A percentile compares a stretch with the other conserved stretches of the same genome.
phyloP scores from a whole-genome alignment of 129 eudicot species.

The Helichrysum umbraculigerum region DNA sequence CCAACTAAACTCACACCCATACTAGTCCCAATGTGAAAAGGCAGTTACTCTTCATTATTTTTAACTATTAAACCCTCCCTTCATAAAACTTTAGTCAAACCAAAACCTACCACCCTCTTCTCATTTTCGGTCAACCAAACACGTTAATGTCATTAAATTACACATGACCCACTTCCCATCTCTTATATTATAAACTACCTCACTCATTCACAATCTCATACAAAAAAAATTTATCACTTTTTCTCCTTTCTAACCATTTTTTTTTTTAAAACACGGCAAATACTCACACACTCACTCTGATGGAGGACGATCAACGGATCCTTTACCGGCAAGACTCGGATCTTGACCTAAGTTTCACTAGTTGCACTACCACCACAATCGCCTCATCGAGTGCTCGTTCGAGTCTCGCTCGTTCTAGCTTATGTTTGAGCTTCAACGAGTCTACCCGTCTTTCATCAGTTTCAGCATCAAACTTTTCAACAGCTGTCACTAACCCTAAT shows the following conservation, averaged over 20 bases:
- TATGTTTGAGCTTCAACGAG: conserved; percentile 82
- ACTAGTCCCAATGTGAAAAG: conserved; percentile 9
- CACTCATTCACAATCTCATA: not conserved
- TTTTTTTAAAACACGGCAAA: not conserved
- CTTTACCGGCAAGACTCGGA: conserved; percentile 53
- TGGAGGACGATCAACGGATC: conserved; percentile 31
- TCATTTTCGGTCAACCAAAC: conserved; percentile 47
- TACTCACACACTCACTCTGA: not conserved
- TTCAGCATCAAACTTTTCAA: conserved; percentile 36
- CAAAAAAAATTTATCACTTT: not conserved
- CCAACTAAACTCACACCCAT: conserved; percentile 11
- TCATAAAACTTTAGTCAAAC: conserved; percentile 25
- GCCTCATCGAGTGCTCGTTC: conserved; percentile 51
- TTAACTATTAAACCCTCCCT: not conserved
- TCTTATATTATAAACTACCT: conserved; percentile 17
- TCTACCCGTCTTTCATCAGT: conserved; percentile 52
- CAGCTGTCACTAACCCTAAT: conserved; percentile 41
- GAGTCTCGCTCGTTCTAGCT: conserved; percentile 76
- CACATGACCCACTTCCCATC: conserved; percentile 35
- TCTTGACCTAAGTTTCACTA: conserved; percentile 60
- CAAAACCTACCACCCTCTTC: conserved; percentile 33
- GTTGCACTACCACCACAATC: conserved; percentile 43
- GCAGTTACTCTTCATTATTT: conserved; percentile 6
- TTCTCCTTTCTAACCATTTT: not conserved
- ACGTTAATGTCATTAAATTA: conserved; percentile 40